Base-by-base conservation (phyloP, 805 yeast genomes). In the Yarrowia yakushimensis region DNA sequence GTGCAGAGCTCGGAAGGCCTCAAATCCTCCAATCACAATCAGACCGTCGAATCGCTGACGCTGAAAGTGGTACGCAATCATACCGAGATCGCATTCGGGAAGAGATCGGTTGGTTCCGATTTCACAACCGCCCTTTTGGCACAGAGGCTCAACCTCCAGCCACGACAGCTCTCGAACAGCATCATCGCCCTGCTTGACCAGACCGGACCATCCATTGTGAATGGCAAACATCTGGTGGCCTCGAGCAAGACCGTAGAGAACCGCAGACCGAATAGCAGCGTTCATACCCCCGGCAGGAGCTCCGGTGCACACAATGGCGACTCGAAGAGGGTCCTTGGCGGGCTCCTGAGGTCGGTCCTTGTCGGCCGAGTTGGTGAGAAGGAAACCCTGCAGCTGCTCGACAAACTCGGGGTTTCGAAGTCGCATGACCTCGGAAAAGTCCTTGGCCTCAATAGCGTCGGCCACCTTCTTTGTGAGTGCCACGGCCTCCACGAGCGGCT, bases 201-300 rank as follows among this genome's bases (percentile, higher is more conserved):
- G 82, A 8, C 99, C 99, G 42, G 88, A 79, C 81, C 92, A 94
- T 13, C 98, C 97, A 75, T 94, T 93, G 74, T 88, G 87, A 67
- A 94, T 88, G 33, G 97, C 97, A 70, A 78, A 85, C n/a, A 96
- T 88, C 42, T 79, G 83, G 79, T 94, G 99, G 23, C 99, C 99
- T 66, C 85, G 83, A 5, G 96, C 85, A 75, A 92, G 78, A 76
- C 96, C 86, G 79, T 90, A 93, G 17, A 88, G 78, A 7, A 96
- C 91, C 68, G 92, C 91, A n/a, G 97, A 89, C 67, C 92, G 82
- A 11, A 91, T 85, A 3, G 97, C 97, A 65, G 94, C 84, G 72
- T 94, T 94, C 85, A 94, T 82, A 50, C 97, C 97, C 59, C 96
- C 97, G 12, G 98, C 93, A 23, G 99, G 97, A 0, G 99, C 99